A percentile compares a stretch with the other conserved stretches of the same genome.
Evolutionary conservation across 805 yeast genomes (phyloP).

Genomic region (Saccharomyces jurei): DNA sequence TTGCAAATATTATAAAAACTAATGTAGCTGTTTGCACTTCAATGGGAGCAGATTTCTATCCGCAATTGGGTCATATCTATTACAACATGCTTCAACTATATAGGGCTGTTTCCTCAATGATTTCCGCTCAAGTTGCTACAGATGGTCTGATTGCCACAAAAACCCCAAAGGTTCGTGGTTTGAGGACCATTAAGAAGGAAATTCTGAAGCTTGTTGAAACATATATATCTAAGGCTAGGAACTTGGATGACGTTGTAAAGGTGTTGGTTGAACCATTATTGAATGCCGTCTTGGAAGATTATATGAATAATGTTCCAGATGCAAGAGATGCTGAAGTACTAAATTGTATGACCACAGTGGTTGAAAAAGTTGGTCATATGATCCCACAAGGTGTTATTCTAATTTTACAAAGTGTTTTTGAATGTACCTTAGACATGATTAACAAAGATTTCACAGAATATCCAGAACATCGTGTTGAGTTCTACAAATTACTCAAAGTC

Average conservation of each 20-base stretch:
- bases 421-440: conserved; percentile 91
- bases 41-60: conserved; percentile 81
- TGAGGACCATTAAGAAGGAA: conserved; percentile 94
- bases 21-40: conserved; percentile 94
- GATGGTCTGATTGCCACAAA: conserved; percentile 88
- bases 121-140: conserved; percentile 65
- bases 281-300: conserved; percentile 81
- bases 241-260: conserved; percentile 72
- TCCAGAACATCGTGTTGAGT: conserved; percentile 96
- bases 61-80: conserved; percentile 81
- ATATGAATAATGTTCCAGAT: conserved; percentile 81
- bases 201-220: conserved; percentile 81
- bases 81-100: conserved; percentile 84
- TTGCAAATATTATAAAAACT: conserved; percentile 90
- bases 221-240: conserved; percentile 79
- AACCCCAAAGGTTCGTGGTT: conserved; percentile 88
- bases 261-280: conserved; percentile 78
- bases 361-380: conserved; percentile 75
- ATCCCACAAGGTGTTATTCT: conserved; percentile 85
- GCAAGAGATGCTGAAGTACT: conserved; percentile 97
- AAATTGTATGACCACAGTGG: conserved; percentile 88
- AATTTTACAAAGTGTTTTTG: conserved; percentile 85
- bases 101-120: conserved; percentile 80
- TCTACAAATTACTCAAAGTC: conserved; percentile 80
- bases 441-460: conserved; percentile 91